Conservation (phyloP, 1,284 basidiomycete species). For the Ganoderma sinense region DNA sequence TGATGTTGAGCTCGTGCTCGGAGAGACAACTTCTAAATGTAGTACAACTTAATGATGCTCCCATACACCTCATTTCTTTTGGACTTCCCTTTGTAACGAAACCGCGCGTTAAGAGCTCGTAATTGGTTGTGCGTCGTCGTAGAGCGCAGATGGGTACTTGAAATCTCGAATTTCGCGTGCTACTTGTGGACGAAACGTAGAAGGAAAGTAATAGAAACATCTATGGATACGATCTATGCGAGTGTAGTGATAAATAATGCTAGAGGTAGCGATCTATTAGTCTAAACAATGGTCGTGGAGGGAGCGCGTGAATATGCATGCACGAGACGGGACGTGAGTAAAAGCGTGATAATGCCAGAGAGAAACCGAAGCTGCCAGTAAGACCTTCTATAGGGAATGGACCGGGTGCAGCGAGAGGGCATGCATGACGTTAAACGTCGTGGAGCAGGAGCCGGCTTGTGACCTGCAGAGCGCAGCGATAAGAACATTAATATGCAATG, state of each 20-base stretch:
- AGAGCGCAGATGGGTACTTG: too few species aligned
- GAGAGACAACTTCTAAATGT: too few species aligned
- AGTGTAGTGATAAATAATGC: background rate
- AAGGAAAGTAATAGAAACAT: background rate
- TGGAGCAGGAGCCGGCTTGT: background rate
- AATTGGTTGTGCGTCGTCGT: too few species aligned
- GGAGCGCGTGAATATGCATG: background rate
- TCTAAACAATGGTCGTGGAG: background rate
- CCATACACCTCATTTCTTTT: too few species aligned
- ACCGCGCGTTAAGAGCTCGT: too few species aligned
- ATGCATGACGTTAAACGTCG: background rate
- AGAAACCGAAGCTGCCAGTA: background rate
- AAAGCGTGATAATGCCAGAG: background rate
- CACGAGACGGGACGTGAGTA: background rate
- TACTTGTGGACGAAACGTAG: background rate
- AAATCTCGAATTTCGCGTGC: too few species aligned
- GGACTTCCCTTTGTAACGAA: too few species aligned
- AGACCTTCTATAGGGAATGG: background rate
- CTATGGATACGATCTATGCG: conserved; percentile 2
- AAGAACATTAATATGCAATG: conserved; percentile 10
- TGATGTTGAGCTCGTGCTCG: too few species aligned
- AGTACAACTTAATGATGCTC: too few species aligned
- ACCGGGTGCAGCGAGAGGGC: background rate
- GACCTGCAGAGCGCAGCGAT: background rate
- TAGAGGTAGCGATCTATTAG: background rate